Percentiles rank a stretch among this genome's conserved stretches.
Conservation (phyloP, 768 basidiomycete species). For the Lactarius akahatsu region DNA sequence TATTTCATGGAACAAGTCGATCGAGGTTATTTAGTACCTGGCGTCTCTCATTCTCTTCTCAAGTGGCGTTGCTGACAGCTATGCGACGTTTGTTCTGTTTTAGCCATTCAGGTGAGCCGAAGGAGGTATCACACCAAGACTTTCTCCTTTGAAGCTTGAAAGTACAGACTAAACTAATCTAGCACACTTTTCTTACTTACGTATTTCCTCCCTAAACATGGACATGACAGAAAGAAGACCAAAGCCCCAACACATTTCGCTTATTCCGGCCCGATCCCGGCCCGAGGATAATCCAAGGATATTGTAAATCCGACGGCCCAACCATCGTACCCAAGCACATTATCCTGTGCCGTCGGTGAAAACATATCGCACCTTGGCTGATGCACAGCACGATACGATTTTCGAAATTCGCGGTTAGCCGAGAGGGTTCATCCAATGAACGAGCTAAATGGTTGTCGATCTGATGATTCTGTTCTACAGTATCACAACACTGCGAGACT, state of each 20-base stretch:
- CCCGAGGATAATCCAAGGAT: neutral
- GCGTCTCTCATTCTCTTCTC: neutral
- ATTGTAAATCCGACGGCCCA: neutral
- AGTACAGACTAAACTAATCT: conserved; percentile 9
- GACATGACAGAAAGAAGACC: conserved; percentile 8
- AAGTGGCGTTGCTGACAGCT: neutral
- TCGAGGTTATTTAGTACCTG: neutral
- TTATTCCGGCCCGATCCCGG: conserved; percentile 16
- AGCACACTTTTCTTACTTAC: conserved; percentile 16
- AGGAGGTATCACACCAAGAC: neutral
- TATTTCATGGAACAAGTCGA: conserved; percentile 11
- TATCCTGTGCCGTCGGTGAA: too few species aligned
- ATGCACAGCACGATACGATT: neutral
- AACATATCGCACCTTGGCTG: neutral
- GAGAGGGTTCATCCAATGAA: neutral
- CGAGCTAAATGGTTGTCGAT: neutral
- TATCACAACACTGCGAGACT: neutral
- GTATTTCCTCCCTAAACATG: conserved; percentile 18
- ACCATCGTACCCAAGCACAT: too few species aligned
- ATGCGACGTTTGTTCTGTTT: neutral
- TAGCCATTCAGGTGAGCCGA: neutral
- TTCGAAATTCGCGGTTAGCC: neutral
- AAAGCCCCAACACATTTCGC: conserved; percentile 19
- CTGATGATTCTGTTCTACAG: neutral
- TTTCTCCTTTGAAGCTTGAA: neutral